phyloP scores from a whole-genome alignment of 129 eudicot genomes.

The Dittrichia graveolens region DNA sequence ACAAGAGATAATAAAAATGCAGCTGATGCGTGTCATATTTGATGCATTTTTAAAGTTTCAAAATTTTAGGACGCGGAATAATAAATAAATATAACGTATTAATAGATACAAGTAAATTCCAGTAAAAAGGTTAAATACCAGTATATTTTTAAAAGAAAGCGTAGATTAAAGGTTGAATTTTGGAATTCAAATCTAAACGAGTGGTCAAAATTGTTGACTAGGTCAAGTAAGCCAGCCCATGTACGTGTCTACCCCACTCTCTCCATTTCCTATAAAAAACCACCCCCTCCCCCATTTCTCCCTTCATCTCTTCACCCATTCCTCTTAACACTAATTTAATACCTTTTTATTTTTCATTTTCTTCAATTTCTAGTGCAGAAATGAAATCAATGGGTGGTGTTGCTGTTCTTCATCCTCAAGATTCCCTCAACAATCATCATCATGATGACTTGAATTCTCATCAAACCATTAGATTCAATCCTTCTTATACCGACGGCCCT shows the following conservation, averaged over 20 bases:
- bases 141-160: too few species aligned
- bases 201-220: slow-evolving; percentile 36
- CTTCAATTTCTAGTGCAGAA: not conserved
- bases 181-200: not conserved
- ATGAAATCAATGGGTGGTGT: slow-evolving; percentile 44
- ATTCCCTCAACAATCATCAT: slow-evolving; percentile 15
- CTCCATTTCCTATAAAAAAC: slow-evolving; percentile 24
- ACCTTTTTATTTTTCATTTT: not conserved
- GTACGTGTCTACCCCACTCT: slow-evolving; percentile 22
- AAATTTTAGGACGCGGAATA: too few species aligned
- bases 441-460: slow-evolving; percentile 10
- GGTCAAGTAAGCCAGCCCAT: slow-evolving; percentile 23
- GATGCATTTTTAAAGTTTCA: too few species aligned
- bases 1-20: too few species aligned
- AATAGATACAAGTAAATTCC: too few species aligned
- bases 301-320: slow-evolving; percentile 16
- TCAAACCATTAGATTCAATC: not conserved
- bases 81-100: too few species aligned
- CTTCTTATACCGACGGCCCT: slow-evolving; percentile 7
- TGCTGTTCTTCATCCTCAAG: slow-evolving; percentile 50
- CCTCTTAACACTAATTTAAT: slow-evolving; percentile 8
- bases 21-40: too few species aligned
- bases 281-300: not conserved
- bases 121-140: too few species aligned
- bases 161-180: not conserved